Conservation (phyloP, 306 rosid species). For the Pyrus pyrifolia region DNA sequence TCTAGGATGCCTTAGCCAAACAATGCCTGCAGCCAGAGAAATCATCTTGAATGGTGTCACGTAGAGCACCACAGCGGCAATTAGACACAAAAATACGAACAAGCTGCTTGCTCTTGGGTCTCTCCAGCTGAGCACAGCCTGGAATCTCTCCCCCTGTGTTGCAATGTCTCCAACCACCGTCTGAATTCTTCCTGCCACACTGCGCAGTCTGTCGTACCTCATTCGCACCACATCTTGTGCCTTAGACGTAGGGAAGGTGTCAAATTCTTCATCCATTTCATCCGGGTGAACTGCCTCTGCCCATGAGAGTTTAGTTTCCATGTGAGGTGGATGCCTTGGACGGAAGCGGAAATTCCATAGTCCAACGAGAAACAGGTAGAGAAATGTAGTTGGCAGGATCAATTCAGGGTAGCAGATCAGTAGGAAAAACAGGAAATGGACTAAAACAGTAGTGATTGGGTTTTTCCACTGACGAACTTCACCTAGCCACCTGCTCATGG, state of each 20-base stretch:
- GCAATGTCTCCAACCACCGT: slow-evolving; percentile 62
- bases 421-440: slow-evolving; percentile 60
- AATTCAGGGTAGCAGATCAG: slow-evolving; percentile 65
- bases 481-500: slow-evolving; percentile 62
- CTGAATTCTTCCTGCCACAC: slow-evolving; percentile 66
- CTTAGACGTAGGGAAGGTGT: slow-evolving; percentile 64
- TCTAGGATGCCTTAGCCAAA: slow-evolving; percentile 66
- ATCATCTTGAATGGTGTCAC: slow-evolving; percentile 53
- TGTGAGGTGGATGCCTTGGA: slow-evolving; percentile 58
- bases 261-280: slow-evolving; percentile 67
- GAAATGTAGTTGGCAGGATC: slow-evolving; percentile 62
- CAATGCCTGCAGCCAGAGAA: slow-evolving; percentile 43
- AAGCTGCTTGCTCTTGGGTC: slow-evolving; percentile 57
- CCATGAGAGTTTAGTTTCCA: slow-evolving; percentile 82
- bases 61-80: slow-evolving; percentile 44
- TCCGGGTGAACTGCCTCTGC: slow-evolving; percentile 70
- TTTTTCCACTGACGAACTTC: slow-evolving; percentile 72
- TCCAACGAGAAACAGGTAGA: slow-evolving; percentile 77
- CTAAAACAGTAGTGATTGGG: slow-evolving; percentile 56
- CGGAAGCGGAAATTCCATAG: slow-evolving; percentile 59
- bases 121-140: slow-evolving; percentile 51
- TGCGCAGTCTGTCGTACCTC: slow-evolving; percentile 69
- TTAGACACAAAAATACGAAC: slow-evolving; percentile 36
- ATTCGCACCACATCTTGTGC: slow-evolving; percentile 46
- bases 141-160: slow-evolving; percentile 61